A percentile compares a stretch with the other conserved stretches of the same genome.
These are phyloP conservation scores for Metschnikowia peoriensis DNA, from an alignment of 805 yeast genomes.

Conservation along the genomic window DNA sequence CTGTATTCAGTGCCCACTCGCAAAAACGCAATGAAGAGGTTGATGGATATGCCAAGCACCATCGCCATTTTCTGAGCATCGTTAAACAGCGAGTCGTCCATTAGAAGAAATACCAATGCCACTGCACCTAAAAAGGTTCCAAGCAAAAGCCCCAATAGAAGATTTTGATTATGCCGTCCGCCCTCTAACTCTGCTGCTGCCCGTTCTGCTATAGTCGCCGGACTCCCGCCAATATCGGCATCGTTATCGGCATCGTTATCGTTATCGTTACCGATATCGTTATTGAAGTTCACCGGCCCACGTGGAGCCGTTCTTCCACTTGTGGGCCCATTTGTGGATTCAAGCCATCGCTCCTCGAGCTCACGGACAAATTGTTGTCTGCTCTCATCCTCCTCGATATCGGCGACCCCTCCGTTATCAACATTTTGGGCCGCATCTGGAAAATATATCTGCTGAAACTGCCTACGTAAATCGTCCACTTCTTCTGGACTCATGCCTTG, in stretches of 20 bases:
- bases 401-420: slow-evolving; percentile 26
- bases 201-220: slow-evolving; percentile 9
- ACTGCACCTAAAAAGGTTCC: slow-evolving; percentile 78
- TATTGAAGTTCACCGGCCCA: background rate
- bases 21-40: slow-evolving; percentile 63
- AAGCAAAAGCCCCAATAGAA: slow-evolving; percentile 64
- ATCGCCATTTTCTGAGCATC: slow-evolving; percentile 66
- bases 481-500: slow-evolving; percentile 86
- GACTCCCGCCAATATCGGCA: slow-evolving; percentile 1
- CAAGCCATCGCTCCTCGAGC: slow-evolving; percentile 87
- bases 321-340: slow-evolving; percentile 58
- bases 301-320: background rate
- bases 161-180: slow-evolving; percentile 51
- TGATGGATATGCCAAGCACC: slow-evolving; percentile 66
- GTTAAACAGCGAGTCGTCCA: slow-evolving; percentile 59
- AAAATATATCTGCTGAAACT: slow-evolving; percentile 71
- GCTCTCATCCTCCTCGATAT: slow-evolving; percentile 44
- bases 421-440: slow-evolving; percentile 24
- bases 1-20: slow-evolving; percentile 29
- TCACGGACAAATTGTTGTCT: slow-evolving; percentile 47
- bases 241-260: slow-evolving; percentile 2
- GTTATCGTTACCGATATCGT: background rate
- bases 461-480: slow-evolving; percentile 65
- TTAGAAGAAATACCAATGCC: slow-evolving; percentile 56
- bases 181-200: slow-evolving; percentile 33